Evolutionary conservation across 495 filamentous ascomycete species (phyloP).

Genomic region (Venustampulla echinocandica): DNA sequence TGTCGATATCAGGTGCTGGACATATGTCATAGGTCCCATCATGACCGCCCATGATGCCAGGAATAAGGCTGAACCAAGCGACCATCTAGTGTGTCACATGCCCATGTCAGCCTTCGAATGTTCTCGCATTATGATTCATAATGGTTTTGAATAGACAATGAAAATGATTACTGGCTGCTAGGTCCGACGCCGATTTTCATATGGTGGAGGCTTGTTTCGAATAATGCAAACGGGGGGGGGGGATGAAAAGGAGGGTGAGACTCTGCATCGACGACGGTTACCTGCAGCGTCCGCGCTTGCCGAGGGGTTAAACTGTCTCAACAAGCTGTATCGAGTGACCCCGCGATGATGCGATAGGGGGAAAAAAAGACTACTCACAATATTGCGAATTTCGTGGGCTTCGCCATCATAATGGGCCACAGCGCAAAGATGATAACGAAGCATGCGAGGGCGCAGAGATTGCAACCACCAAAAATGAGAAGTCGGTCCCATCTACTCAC

Average conservation of each 20-base stretch:
- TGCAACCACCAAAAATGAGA: conserved; percentile 85
- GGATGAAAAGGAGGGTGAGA: conserved; percentile 10
- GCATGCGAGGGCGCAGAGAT: conserved; percentile 79
- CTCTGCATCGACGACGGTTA: conserved; percentile 18
- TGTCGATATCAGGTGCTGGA: conserved; percentile 75
- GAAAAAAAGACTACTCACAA: conserved; percentile 58
- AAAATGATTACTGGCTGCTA: neutral
- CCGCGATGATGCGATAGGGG: too few relatives aligned
- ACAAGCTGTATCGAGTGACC: conserved; percentile 7
- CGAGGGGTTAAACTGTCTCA: conserved; percentile 13
- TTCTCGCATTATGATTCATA: conserved; percentile 18
- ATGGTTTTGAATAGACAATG: too few relatives aligned
- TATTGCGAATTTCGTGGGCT: conserved; percentile 89
- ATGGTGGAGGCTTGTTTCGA: neutral
- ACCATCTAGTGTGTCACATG: conserved; percentile 60
- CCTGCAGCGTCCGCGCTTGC: conserved; percentile 21
- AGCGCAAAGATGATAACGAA: conserved; percentile 88
- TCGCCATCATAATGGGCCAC: conserved; percentile 67
- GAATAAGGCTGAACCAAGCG: conserved; percentile 83
- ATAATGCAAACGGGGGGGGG: neutral
- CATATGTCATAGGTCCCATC: conserved; percentile 79
- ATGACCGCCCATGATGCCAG: conserved; percentile 88
- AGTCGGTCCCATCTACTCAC: conserved; percentile 97
- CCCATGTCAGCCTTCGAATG: conserved; percentile 14
- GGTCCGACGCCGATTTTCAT: neutral